Percentiles rank a stretch among this genome's conserved stretches.
These are phyloP conservation scores for Clonostachys rhizophaga DNA, from an alignment of 2,329 filamentous ascomycete genomes.

Conservation along the genomic window DNA sequence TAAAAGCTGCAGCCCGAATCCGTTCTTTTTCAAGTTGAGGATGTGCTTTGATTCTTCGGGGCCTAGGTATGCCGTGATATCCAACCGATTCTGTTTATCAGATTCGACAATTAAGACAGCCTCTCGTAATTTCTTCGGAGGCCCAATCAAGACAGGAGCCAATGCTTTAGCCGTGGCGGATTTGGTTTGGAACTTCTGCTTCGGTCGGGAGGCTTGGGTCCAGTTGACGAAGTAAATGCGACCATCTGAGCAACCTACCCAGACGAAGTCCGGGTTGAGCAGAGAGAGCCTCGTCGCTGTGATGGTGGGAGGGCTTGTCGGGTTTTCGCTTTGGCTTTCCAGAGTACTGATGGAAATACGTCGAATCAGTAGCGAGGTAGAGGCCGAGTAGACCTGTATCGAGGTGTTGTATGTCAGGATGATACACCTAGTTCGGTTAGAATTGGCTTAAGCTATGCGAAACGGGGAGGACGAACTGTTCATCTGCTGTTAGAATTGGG, in stretches of 20 bases:
- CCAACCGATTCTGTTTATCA: constrained; percentile 20
- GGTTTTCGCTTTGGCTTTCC: constrained; percentile 15
- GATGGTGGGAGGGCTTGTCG: constrained; percentile 22
- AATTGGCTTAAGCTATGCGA: not conserved
- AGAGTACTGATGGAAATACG: constrained; percentile 51
- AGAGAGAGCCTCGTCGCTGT: constrained; percentile 34
- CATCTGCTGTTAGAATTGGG: constrained; percentile 55
- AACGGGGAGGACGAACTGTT: constrained; percentile 38
- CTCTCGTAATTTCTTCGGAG: constrained; percentile 36
- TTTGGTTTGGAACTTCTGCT: constrained; percentile 25
- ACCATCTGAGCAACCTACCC: constrained; percentile 57
- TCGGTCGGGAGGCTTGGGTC: constrained; percentile 32
- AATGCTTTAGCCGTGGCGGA: constrained; percentile 41
- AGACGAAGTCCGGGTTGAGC: constrained; percentile 40
- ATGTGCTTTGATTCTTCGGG: constrained; percentile 24
- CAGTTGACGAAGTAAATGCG: constrained; percentile 54
- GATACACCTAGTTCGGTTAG: constrained; percentile 49
- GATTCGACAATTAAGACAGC: constrained; percentile 42
- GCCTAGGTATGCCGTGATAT: constrained; percentile 42
- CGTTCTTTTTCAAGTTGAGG: constrained; percentile 26
- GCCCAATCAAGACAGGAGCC: constrained; percentile 24
- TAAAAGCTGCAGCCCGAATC: constrained; percentile 32
- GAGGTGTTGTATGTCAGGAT: constrained; percentile 71
- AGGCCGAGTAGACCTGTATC: constrained; percentile 75
- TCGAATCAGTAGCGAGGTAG: constrained; percentile 75